Base-by-base conservation (phyloP, 345 rosid species). In the Toxicodendron radicans region DNA sequence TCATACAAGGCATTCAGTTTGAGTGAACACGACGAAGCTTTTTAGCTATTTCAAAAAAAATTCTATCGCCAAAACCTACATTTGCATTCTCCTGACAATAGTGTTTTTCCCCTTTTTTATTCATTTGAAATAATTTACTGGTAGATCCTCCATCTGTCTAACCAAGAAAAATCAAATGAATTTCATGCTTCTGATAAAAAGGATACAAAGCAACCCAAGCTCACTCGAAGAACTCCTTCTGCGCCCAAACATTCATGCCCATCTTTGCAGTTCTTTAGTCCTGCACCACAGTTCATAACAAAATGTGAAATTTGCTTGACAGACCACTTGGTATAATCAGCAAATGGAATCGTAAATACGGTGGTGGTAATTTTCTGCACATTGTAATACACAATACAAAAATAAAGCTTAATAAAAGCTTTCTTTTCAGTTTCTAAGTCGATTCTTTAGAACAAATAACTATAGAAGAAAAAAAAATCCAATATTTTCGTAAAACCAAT, bases 191-290 rank as follows among this genome's bases (percentile, higher is more conserved):
- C 46, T 67, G 2, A 48, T 24, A 4, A 27, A 46, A 87, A 92
- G 98, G 98, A 95, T 91, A 92, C 94, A 81, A 90, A 92, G 78
- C 99, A 95, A 79, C 99, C 97, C 82, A 95, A 82, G 94, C 99
- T 95, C 66, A 95, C 95, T 1, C 99, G 91, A 70, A 91, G 86
- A 76, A 95, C 99, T 60, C 97, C 97, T 81, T 91, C 95, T 0
- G 97, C 88, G 6, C 99, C 99, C 51, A 88, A 87, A 82, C 99
- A 95, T 70, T 92, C 87, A n/a, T 68, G 79, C 68, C 87, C 90
- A 60, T 91, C 94, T 77, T 82, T 83, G 78, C 99, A 95, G 13
- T 86, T 84, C 74, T 81, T 84, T 66, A 95, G 85, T 73, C 49
- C 97, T 95, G 90, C 85, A 82, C 66, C 78, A 78, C 52, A 66